Evolutionary conservation across 2,329 filamentous ascomycete species (phyloP).

Genomic region (Hypomyces perniciosus): DNA sequence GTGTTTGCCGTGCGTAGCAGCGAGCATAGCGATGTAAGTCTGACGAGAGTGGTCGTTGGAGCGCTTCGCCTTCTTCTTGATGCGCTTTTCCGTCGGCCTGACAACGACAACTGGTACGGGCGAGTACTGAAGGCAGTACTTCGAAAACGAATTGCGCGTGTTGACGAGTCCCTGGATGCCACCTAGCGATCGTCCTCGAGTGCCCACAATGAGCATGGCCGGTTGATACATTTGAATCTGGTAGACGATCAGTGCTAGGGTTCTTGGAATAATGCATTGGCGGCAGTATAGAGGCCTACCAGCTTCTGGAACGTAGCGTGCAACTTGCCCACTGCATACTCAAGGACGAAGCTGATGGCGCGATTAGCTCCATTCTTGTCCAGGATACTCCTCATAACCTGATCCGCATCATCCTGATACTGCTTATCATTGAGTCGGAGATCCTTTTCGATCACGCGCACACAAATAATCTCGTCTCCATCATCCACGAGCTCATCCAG

Average conservation of each 20-base stretch:
- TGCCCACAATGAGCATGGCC: conserved; percentile 85
- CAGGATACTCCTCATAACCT: conserved; percentile 69
- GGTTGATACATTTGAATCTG: conserved; percentile 90
- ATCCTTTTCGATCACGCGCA: conserved; percentile 82
- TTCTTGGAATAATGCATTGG: background rate
- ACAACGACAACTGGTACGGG: conserved; percentile 92
- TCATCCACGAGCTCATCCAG: conserved; percentile 89
- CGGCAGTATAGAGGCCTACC: conserved; percentile 44
- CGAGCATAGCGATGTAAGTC: conserved; percentile 72
- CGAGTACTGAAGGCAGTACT: conserved; percentile 90
- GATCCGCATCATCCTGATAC: conserved; percentile 71
- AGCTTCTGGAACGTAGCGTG: conserved; percentile 87
- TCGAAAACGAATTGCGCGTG: conserved; percentile 74
- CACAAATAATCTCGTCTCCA: conserved; percentile 86
- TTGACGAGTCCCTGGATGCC: conserved; percentile 82
- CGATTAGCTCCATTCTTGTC: conserved; percentile 72
- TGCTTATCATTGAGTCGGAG: conserved; percentile 61
- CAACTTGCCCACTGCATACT: conserved; percentile 84
- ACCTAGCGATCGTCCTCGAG: conserved; percentile 74
- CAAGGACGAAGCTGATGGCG: conserved; percentile 77
- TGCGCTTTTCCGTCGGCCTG: conserved; percentile 75
- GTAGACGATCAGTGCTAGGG: conserved; percentile 10
- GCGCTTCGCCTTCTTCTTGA: conserved; percentile 85
- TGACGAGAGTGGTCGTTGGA: conserved; percentile 68
- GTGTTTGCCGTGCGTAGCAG: conserved; percentile 52